Conservation (phyloP, 148 eudicot species). For the Amaranthus palmeri region DNA sequence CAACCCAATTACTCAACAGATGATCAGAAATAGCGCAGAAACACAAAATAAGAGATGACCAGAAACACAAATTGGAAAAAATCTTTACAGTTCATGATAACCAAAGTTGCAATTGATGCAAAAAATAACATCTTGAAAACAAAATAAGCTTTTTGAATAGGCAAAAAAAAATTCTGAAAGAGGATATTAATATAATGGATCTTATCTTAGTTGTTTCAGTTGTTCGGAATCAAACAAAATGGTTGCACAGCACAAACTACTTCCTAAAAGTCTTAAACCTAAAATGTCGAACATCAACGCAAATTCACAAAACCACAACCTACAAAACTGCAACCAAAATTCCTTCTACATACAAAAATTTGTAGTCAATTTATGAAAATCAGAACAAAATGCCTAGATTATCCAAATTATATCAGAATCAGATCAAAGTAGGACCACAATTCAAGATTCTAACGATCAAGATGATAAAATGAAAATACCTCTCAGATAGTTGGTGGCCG, state of each 20-base stretch:
- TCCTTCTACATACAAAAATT: neutral
- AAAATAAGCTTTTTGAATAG: neutral
- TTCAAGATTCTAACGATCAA: neutral
- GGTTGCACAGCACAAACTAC: too few relatives aligned
- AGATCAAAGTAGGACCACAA: neutral
- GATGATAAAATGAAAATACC: conserved; percentile 30
- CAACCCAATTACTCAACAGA: too few relatives aligned
- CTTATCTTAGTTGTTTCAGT: neutral
- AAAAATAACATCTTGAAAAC: neutral
- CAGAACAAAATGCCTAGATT: neutral
- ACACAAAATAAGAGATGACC: neutral
- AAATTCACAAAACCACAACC: too few relatives aligned
- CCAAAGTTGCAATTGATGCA: neutral
- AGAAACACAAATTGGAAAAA: neutral
- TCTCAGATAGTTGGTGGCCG: conserved; percentile 91
- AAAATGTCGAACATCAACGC: too few relatives aligned
- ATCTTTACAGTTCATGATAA: neutral
- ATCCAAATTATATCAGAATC: too few relatives aligned
- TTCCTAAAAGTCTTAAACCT: too few relatives aligned
- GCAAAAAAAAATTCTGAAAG: neutral
- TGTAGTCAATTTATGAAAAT: neutral
- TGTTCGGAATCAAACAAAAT: too few relatives aligned
- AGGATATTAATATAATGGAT: neutral
- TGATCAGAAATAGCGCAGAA: neutral
- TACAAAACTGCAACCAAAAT: neutral